Evolutionary conservation across 768 basidiomycete genomes (phyloP), one percentile per base, ranked within the genome.

Genomic region (Lentinula edodes): DNA sequence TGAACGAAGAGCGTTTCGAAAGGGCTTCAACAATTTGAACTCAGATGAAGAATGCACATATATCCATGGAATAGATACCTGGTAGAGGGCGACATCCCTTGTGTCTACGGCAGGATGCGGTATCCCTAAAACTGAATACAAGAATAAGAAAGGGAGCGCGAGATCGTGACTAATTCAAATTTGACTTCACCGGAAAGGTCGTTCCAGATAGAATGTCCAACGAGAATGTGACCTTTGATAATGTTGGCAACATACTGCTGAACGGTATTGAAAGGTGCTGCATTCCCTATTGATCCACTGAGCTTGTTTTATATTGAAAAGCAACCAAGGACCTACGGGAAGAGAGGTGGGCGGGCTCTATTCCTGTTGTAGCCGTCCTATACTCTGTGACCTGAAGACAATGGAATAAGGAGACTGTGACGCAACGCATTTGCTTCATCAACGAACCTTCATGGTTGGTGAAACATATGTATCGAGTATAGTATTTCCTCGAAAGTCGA

Each of bases 201-300:
- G 64, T 87, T 83, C 90, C 90, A 93, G 15, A 92, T 76, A 68
- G 83, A 78, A 72, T 93, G 88, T 18, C 91, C 91, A 32, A 93
- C 83, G 52, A 92, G 71, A 42, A 89, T 77, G 70, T 89, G 90
- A 58, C 83, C 87, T 68, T 83, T 82, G 66, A 93, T 82, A 63
- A 87, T 72, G 58, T 79, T 82, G 1, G 88, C 86, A 43, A 91
- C 83, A 38, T 78, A 73, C 64, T 80, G 82, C 68, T 93, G 91
- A 35, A 91, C 83, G n/a, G 74, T 75, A 50, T 75, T 73, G 68
- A 93, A 93, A 5, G 76, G 66, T 70, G 74, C 72, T 52, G 86
- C 79, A 63, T 83, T 76, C 32, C 73, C 85, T 86, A 70, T 36
- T 35, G 20, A 16, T 48, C 62, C 9, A 18, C 6, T 52, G 16